Base-by-base conservation (phyloP, 495 filamentous ascomycete genomes). In the Talaromyces adpressus region DNA sequence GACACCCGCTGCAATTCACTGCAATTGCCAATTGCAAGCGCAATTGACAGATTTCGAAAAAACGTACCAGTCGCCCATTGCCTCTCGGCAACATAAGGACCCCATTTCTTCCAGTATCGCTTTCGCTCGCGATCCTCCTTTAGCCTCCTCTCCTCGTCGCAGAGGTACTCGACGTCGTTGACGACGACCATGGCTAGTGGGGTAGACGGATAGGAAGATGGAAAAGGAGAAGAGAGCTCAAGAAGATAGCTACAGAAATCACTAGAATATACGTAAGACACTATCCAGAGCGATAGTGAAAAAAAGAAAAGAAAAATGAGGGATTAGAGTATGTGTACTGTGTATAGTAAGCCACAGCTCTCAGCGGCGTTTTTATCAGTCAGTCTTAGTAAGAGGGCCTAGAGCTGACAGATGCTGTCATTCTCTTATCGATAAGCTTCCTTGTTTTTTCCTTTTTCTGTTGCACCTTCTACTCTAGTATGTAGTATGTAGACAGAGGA, bases 101-200 rank as follows among this genome's bases (percentile, higher is more conserved):
- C 93, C 92, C 92, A 97, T 82, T 86, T 87, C 84, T 97, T 96
- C 93, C 93, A 97, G 77, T 97, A 97, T 70, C 86, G 89, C 52
- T 68, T 82, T 49, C 90, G 85, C 59, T 91, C 84, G 22, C 83
- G 82, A 74, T 97, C 94, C 74, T 96, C 89, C 73, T 88, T 89
- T 66, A 98, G 80, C 30, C 93, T 85, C 73, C 87, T 87, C 79
- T 97, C 93, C 77, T 98, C 93, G 72, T 88, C 84, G 60, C 89
- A 89, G 70, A 91, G 82, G 72, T 91, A 91, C 68, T 91, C 89
- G 71, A 93, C 85, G 65, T 88, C 83, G 70, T 94, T 93, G 66
- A 93, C 87, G 69, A 93, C 81, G 65, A 96, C 92, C 93, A 98
- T 97, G 68, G 64, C 36, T 41, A 16, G 36, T 41, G 36, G 36